Evolutionary conservation across 139 green algal species (phyloP), one percentile per base, ranked within the genome.

Genomic region (Micromonas commoda): DNA sequence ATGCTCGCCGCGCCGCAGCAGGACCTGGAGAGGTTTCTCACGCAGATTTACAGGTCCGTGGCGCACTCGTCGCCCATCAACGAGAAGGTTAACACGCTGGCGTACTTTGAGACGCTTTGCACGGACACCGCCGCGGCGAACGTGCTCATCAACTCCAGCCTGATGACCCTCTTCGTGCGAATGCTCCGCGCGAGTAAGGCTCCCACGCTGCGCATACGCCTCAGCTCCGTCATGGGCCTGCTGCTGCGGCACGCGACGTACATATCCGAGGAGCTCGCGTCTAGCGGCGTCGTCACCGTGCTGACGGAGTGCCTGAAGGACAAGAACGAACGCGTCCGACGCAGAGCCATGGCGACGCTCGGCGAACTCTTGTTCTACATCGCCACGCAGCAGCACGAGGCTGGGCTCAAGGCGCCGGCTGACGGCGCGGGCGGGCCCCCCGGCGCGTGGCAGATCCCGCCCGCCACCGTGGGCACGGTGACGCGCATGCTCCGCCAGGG

Each of bases 351-450:
- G 86, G 90, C 91, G 20, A 89, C 90, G 0, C 82, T 97, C 24
- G 94, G 93, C 0, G 94, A 98, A 86, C 85, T 97, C 64, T 86
- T 97, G 0, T 98, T 97, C 78, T 98, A 96, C 85, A 88, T 96
- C 0, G 91, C 92, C 32, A 96, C 91, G 23, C 93, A 97, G 87
- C 83, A 92, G 80, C 21, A 32, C 45, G 45, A 57, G 45, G 20
- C 20, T 33, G 26, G n/a, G n/a, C n/a, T n/a, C n/a, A n/a, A n/a
- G n/a, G n/a, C n/a, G n/a, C n/a, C n/a, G n/a, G n/a, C n/a, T n/a
- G n/a, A n/a, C 60, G 28, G 45, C 45, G 45, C 45, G 45, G 16
- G 45, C 16, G 9, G 9, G 9, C 16, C 45, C 45, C 9, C 45
- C 45, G 9, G 9, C 45, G n/a, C 35, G 57, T 73, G 60, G 61